Conservation (phyloP, 1,139 yeast genomes). For the Yamadazyma mexicana region DNA sequence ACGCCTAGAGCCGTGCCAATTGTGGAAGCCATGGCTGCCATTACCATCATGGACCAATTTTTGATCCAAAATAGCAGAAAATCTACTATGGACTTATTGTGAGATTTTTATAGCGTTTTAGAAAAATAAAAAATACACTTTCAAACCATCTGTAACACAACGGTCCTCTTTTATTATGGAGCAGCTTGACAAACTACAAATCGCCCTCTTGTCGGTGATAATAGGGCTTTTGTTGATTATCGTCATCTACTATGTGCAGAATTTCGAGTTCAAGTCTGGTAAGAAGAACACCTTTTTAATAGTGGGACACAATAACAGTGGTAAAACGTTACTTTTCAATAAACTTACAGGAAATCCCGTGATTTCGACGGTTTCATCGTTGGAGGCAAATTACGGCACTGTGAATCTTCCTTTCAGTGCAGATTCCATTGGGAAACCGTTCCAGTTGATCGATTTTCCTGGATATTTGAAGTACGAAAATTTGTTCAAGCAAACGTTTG, state of each 20-base stretch:
- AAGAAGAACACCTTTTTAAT: constrained; percentile 60
- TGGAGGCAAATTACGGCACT: constrained; percentile 37
- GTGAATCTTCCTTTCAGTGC: constrained; percentile 37
- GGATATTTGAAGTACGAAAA: constrained; percentile 77
- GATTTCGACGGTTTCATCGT: constrained; percentile 41
- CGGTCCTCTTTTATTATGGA: neutral
- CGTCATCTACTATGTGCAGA: constrained; percentile 24
- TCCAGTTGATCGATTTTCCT: constrained; percentile 74
- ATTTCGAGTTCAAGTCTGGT: constrained; percentile 20
- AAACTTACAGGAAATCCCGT: constrained; percentile 21
- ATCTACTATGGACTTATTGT: constrained; percentile 21
- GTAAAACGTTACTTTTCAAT: constrained; percentile 70
- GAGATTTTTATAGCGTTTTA: neutral
- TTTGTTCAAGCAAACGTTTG: constrained; percentile 41
- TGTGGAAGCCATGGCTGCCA: constrained; percentile 96
- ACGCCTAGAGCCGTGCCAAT: constrained; percentile 98
- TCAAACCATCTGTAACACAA: neutral
- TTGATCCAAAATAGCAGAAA: constrained; percentile 87
- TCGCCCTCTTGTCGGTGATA: constrained; percentile 21
- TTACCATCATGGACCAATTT: constrained; percentile 83
- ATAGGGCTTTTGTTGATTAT: constrained; percentile 25
- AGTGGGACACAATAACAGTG: constrained; percentile 70
- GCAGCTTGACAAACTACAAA: constrained; percentile 27
- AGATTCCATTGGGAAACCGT: constrained; percentile 29
- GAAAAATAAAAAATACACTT: neutral